phyloP scores from a whole-genome alignment of 2,329 filamentous ascomycete species.

The Didymella glomerata region DNA sequence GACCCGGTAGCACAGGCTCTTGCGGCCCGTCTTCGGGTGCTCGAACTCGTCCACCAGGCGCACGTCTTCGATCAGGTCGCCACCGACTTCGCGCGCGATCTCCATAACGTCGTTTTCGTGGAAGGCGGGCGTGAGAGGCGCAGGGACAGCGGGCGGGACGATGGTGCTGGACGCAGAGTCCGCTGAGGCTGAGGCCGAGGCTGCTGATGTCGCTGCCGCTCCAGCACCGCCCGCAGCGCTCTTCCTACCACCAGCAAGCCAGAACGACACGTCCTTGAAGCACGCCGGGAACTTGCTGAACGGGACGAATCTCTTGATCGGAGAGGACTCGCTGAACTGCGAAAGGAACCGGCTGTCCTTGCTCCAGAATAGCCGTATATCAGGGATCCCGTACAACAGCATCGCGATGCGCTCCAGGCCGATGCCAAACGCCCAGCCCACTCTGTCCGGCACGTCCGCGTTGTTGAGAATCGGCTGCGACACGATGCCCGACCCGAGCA shows the following conservation, averaged over 20 bases:
- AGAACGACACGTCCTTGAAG: conserved; percentile 94
- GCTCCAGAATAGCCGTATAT: conserved; percentile 97
- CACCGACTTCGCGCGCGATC: conserved; percentile 81
- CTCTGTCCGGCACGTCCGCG: conserved; percentile 75
- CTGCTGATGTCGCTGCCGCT: conserved; percentile 14
- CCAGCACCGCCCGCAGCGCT: conserved; percentile 16
- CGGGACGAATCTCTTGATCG: conserved; percentile 73
- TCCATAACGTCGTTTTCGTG: conserved; percentile 99
- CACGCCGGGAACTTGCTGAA: conserved; percentile 93
- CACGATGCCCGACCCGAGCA: conserved; percentile 90
- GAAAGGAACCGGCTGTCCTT: conserved; percentile 81
- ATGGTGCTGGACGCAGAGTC: too few relatives aligned
- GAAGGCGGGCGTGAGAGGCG: conserved; percentile 57
- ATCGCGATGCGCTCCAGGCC: conserved; percentile 96
- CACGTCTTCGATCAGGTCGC: conserved; percentile 89
- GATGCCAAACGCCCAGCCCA: conserved; percentile 96
- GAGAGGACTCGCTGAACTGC: conserved; percentile 70
- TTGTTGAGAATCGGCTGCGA: conserved; percentile 82
- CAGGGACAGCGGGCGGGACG: conserved; percentile 52
- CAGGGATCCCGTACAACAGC: conserved; percentile 94
- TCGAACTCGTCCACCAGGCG: conserved; percentile 83
- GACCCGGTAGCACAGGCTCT: conserved; percentile 89
- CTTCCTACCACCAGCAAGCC: conserved; percentile 62
- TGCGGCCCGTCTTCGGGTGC: conserved; percentile 83
- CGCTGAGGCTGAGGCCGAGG: not conserved